These are phyloP conservation scores for Apophysomyces trapeziformis DNA, from an alignment of 371 early-diverging fungal species.

Conservation along the genomic window DNA sequence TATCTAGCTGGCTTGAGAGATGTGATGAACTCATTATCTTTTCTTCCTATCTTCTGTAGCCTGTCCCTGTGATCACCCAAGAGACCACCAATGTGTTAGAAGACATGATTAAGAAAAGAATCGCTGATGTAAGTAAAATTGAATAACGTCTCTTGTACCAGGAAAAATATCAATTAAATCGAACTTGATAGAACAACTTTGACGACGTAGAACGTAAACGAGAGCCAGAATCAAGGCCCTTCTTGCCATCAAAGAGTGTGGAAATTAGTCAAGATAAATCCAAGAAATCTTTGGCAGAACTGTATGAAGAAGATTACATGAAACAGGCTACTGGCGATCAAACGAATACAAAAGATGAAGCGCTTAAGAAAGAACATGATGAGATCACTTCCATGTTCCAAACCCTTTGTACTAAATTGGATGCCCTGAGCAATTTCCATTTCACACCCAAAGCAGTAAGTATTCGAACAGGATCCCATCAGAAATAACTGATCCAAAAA, in stretches of 20 bases:
- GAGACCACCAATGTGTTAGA: slow-evolving; percentile 89
- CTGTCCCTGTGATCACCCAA: slow-evolving; percentile 94
- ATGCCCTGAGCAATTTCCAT: slow-evolving; percentile 92
- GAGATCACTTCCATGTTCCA: slow-evolving; percentile 80
- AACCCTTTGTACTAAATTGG: slow-evolving; percentile 79
- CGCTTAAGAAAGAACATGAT: slow-evolving; percentile 75
- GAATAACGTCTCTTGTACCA: background rate
- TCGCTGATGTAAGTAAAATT: slow-evolving; percentile 61
- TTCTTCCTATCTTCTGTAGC: slow-evolving; percentile 40
- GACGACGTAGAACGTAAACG: slow-evolving; percentile 92
- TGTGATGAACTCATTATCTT: background rate
- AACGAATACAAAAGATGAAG: slow-evolving; percentile 74
- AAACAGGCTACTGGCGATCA: slow-evolving; percentile 62
- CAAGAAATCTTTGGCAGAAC: slow-evolving; percentile 85
- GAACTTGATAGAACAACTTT: slow-evolving; percentile 59
- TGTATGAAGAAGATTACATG: slow-evolving; percentile 91
- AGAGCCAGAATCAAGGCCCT: slow-evolving; percentile 72
- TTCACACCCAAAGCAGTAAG: slow-evolving; percentile 79
- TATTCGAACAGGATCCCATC: slow-evolving; percentile 12
- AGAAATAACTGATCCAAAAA: background rate
- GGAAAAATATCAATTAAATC: background rate
- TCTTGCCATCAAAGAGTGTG: slow-evolving; percentile 77
- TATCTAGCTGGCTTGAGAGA: background rate
- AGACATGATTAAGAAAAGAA: slow-evolving; percentile 92
- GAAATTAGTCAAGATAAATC: slow-evolving; percentile 85